Base-by-base conservation (phyloP, 192 early-diverging fungal genomes). In the Coemansia biformis region DNA sequence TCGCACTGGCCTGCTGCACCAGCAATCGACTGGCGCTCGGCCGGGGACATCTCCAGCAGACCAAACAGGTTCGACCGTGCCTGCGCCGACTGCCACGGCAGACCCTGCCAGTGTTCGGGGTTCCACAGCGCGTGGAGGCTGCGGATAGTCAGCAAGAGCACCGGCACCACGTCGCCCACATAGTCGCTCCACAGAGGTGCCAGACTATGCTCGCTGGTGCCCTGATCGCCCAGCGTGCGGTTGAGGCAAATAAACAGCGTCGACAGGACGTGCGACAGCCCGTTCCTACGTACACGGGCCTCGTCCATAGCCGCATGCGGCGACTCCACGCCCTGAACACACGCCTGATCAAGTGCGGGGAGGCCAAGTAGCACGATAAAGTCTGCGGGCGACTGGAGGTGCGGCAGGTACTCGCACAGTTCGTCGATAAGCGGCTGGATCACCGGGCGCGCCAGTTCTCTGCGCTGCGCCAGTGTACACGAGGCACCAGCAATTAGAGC, bases 61-160 rank as follows among this genome's bases (percentile, higher is more conserved):
- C 69, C 62, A 41, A 70, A 70, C 51, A 70, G 14, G 17, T 13
- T 38, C 8, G 19, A 17, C 15, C 17, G 45, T 3, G 62, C 69
- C 28, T 47, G 37, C 15, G 42, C 37, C 24, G 57, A 57, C 42
- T 61, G 53, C 62, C 63, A 65, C 38, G 54, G 54, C 46, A 65
- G 8, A 4, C 38, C 32, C 37, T 26, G 49, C 52, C 49, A 54
- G 42, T 53, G 48, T 13, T 17, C 53, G 0, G 69, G 57, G 42
- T 61, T 65, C 69, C 62, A 65, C 30, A 73, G 42, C 10, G 58
- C 54, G 18, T 73, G 69, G 32, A 73, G 32, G 29, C 69, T 46
- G 30, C 57, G 69, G 3, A 66, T 26, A 2, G 61, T 45, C 37
- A 45, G 46, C 43, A 65, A 36, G 7, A 73, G 11, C 2, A 46